Conservation (phyloP, 306 rosid genomes). For the Dalbergia cochinchinensis region DNA sequence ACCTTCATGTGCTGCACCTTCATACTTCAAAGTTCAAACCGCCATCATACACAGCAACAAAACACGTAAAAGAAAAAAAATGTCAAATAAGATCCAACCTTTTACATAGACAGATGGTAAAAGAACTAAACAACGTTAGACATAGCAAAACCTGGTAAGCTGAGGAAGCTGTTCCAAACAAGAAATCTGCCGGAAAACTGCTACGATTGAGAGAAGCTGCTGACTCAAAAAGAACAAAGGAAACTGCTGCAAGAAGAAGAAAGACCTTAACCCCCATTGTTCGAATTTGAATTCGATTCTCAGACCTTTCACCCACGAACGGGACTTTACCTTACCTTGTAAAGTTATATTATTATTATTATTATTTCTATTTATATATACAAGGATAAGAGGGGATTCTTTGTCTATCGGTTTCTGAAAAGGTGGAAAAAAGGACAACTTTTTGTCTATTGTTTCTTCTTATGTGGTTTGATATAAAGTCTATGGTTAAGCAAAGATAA, state of each 20-base stretch:
- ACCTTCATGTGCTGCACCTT: conserved; percentile 62
- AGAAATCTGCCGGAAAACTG: conserved; percentile 61
- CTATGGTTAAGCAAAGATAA: not conserved
- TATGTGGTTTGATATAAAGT: not conserved
- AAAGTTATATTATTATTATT: too few species aligned
- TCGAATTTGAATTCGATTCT: conserved; percentile 38
- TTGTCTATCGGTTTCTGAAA: conserved; percentile 34
- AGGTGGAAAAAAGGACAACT: not conserved
- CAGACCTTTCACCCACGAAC: not conserved
- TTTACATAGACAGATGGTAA: conserved; percentile 10
- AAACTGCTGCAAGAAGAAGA: conserved; percentile 40
- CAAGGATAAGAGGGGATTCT: not conserved
- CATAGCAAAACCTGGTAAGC: conserved; percentile 66
- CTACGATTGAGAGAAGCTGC: conserved; percentile 54
- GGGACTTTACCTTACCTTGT: not conserved
- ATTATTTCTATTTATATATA: not conserved
- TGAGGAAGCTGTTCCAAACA: conserved; percentile 65
- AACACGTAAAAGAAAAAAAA: not conserved
- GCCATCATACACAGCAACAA: not conserved
- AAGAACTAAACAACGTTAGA: not conserved
- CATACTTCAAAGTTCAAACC: conserved; percentile 46
- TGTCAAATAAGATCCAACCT: conserved; percentile 31
- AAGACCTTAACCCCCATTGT: conserved; percentile 48
- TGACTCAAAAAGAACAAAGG: conserved; percentile 33
- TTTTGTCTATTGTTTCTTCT: not conserved